Conservation (phyloP, 495 filamentous ascomycete genomes). For the Penicillium cosmopolitanum region DNA sequence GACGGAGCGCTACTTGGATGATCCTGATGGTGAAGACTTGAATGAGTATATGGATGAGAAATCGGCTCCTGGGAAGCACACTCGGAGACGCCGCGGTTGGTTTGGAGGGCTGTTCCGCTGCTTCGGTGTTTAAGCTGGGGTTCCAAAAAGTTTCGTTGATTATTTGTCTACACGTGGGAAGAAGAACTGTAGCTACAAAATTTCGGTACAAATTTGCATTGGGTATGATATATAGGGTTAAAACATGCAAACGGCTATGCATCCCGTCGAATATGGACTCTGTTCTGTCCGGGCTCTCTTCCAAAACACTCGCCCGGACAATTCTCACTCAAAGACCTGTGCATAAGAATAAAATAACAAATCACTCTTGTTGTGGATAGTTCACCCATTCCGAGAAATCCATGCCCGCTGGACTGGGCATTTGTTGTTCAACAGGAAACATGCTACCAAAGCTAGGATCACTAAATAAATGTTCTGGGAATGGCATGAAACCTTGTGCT, state of each 20-base stretch:
- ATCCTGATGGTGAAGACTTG: conserved; percentile 14
- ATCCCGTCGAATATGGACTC: background rate
- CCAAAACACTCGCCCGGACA: background rate
- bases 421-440: conserved; percentile 45
- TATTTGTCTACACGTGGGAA: background rate
- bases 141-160: background rate
- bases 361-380: conserved; percentile 35
- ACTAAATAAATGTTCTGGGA: conserved; percentile 45
- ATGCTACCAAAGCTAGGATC: conserved; percentile 43
- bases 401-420: conserved; percentile 38
- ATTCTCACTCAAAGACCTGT: conserved; percentile 7
- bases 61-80: background rate
- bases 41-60: conserved; percentile 22
- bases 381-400: conserved; percentile 54
- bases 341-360: conserved; percentile 19
- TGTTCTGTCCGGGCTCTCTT: background rate
- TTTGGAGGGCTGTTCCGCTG: conserved; percentile 22
- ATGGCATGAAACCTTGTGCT: conserved; percentile 42
- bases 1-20: conserved; percentile 24
- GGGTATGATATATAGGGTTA: background rate
- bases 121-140: conserved; percentile 6
- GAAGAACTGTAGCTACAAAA: too few relatives aligned
- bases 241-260: background rate
- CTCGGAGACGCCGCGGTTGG: conserved; percentile 11
- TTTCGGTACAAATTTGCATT: background rate